A percentile compares a stretch with the other conserved stretches of the same genome.
Conservation (phyloP, 148 eudicot genomes). For the Vaccinium macrocarpon region DNA sequence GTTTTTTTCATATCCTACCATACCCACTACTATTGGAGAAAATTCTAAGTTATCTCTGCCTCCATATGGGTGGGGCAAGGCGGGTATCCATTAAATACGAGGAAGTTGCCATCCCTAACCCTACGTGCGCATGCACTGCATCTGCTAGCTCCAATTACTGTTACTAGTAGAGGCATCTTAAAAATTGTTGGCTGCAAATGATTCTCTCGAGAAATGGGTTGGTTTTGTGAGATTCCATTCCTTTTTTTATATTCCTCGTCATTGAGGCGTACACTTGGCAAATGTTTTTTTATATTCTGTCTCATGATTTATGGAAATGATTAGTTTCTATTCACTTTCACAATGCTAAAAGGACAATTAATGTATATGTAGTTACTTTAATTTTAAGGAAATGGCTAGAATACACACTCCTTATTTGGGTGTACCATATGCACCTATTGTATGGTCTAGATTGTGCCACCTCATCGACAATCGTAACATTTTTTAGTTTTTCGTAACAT, state of each 20-base stretch:
- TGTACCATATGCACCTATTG: too few species aligned
- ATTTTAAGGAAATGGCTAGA: too few species aligned
- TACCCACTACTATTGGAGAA: too few species aligned
- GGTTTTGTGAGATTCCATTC: not conserved
- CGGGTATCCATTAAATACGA: too few species aligned
- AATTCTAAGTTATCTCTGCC: too few species aligned
- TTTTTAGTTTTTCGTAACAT: too few species aligned
- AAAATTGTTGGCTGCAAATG: not conserved
- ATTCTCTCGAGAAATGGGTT: not conserved
- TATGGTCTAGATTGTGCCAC: too few species aligned
- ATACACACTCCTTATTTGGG: too few species aligned
- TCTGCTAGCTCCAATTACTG: not conserved
- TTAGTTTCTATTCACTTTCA: not conserved
- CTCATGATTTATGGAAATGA: not conserved
- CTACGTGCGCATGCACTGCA: not conserved
- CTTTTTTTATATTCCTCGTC: not conserved
- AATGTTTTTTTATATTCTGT: not conserved
- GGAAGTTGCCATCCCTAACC: too few species aligned
- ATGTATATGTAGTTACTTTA: not conserved
- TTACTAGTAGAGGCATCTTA: not conserved
- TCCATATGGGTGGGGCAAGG: too few species aligned
- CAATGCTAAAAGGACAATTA: not conserved
- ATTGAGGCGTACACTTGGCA: not conserved
- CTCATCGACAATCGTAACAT: too few species aligned
- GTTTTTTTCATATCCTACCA: too few species aligned